Evolutionary conservation across 345 rosid genomes (phyloP).

Genomic region (Rhodomyrtus tomentosa): DNA sequence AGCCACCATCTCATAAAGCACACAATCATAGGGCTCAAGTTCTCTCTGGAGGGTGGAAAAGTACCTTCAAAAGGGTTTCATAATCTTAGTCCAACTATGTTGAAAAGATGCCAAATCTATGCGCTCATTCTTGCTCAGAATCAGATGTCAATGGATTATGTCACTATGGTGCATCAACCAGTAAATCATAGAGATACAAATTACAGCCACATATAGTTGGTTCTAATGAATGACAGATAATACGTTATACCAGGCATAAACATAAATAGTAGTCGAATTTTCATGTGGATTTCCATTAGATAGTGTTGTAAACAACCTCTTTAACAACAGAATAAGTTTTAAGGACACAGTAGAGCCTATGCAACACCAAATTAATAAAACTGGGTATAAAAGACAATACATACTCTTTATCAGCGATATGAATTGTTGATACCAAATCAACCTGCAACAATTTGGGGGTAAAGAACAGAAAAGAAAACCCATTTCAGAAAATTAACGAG

Average conservation of each 20-base stretch:
- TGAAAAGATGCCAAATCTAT: not conserved
- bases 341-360: not conserved
- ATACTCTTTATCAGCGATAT: constrained; percentile 88
- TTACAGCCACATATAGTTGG: not conserved
- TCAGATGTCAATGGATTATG: not conserved
- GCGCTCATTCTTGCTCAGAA: not conserved
- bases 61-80: constrained; percentile 33
- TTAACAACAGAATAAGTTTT: not conserved
- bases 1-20: constrained; percentile 92
- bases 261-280: not conserved
- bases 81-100: not conserved
- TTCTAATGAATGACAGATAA: not conserved
- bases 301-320: not conserved
- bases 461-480: not conserved
- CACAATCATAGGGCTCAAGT: constrained; percentile 71
- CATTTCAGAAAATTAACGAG: not conserved
- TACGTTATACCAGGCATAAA: not conserved
- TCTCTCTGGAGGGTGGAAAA: constrained; percentile 74
- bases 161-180: not conserved
- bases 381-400: not conserved
- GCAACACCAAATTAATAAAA: not conserved
- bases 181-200: not conserved
- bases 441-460: constrained; percentile 29
- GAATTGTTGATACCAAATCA: constrained; percentile 92
- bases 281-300: not conserved